Conservation (phyloP, 164 flowering plant species). For the Annona squamosa region DNA sequence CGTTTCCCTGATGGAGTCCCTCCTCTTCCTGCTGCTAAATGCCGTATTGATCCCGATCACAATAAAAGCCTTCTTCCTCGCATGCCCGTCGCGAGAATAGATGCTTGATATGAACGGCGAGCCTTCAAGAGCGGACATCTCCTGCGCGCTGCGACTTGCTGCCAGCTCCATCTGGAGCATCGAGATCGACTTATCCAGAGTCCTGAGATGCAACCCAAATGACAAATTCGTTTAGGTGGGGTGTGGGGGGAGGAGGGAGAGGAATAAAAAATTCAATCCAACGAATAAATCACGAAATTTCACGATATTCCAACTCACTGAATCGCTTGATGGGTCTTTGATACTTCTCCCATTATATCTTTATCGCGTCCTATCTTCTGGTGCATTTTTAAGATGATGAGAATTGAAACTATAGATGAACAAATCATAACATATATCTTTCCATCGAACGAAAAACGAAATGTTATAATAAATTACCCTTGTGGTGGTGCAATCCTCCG, state of each 20-base stretch:
- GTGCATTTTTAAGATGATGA: background rate
- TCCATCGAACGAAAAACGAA: background rate
- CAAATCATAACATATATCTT: too few species aligned
- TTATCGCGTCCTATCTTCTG: slow-evolving; percentile 17
- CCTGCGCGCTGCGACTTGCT: slow-evolving; percentile 48
- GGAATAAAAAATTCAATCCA: slow-evolving; percentile 2
- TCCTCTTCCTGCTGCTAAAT: slow-evolving; percentile 69
- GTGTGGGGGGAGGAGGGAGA: background rate
- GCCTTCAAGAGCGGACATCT: slow-evolving; percentile 22
- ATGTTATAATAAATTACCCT: slow-evolving; percentile 21
- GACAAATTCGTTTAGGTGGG: background rate
- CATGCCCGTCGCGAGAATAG: slow-evolving; percentile 22
- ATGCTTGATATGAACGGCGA: slow-evolving; percentile 11
- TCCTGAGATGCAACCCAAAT: slow-evolving; percentile 26
- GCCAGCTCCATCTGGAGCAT: slow-evolving; percentile 80
- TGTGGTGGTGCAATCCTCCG: slow-evolving; percentile 48
- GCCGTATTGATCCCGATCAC: slow-evolving; percentile 97
- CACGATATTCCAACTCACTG: slow-evolving; percentile 43
- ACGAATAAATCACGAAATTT: slow-evolving; percentile 1
- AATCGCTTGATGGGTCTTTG: slow-evolving; percentile 75
- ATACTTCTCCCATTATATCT: slow-evolving; percentile 63
- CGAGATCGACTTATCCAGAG: slow-evolving; percentile 69
- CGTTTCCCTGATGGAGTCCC: slow-evolving; percentile 53
- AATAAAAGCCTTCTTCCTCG: slow-evolving; percentile 63
- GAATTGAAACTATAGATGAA: background rate